Evolutionary conservation across 164 flowering plant genomes (phyloP).

Genomic region (Vitis labrusca): DNA sequence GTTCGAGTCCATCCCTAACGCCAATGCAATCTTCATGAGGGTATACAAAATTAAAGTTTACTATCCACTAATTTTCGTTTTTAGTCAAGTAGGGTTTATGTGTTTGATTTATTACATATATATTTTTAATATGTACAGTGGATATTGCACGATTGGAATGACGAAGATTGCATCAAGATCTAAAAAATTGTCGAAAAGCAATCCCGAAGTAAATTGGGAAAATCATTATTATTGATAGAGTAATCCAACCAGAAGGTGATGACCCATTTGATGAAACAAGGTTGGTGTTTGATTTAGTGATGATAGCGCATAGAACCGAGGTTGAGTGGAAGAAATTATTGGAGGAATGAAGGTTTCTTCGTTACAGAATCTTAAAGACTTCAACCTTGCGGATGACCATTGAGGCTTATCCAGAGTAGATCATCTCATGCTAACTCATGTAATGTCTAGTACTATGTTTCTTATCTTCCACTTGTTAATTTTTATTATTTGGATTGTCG

Average conservation of each 20-base stretch:
- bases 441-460: no score
- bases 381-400: conserved; percentile 32
- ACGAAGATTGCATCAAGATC: conserved; percentile 43
- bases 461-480: no score
- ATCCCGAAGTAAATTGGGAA: conserved; percentile 32
- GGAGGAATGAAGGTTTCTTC: conserved; percentile 34
- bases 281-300: conserved; percentile 27
- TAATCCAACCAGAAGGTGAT: conserved; percentile 23
- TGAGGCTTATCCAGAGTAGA: conserved; percentile 35
- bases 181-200: conserved; percentile 36
- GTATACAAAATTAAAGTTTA: no score
- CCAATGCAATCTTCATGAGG: no score
- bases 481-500: no score
- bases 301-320: conserved; percentile 39
- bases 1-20: no score
- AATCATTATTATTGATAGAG: conserved; percentile 33
- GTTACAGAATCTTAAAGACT: conserved; percentile 30
- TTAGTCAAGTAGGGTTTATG: no score
- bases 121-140: conserved; percentile 20
- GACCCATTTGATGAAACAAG: conserved; percentile 20
- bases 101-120: no score
- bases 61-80: no score
- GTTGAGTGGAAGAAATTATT: conserved; percentile 35
- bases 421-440: neutral
- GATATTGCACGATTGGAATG: conserved; percentile 45